Percentiles rank a stretch among this genome's conserved stretches.
phyloP scores from a whole-genome alignment of 176 grass and related monocot species.

The Raddia guianensis region DNA sequence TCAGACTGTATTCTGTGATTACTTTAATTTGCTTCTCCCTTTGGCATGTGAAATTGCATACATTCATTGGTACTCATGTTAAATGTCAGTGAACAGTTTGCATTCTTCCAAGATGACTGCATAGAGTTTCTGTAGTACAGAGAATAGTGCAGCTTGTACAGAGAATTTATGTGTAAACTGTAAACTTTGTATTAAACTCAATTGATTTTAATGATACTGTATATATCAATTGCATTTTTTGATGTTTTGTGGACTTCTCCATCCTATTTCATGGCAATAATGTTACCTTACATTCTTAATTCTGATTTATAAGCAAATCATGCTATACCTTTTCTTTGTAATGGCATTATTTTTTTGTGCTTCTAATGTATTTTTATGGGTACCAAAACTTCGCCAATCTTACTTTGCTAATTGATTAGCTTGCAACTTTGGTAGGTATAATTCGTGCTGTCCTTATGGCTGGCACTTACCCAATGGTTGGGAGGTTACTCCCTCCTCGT shows the following conservation, averaged over 20 bases:
- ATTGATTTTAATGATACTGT: not conserved
- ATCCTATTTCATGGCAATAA: not conserved
- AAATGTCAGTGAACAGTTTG: not conserved
- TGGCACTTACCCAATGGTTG: constrained; percentile 90
- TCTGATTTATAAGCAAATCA: constrained; percentile 16
- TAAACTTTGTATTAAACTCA: constrained; percentile 9
- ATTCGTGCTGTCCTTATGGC: constrained; percentile 86
- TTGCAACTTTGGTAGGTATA: constrained; percentile 61
- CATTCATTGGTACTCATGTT: not conserved
- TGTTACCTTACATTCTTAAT: constrained; percentile 1
- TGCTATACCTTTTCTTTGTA: not conserved
- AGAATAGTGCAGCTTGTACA: not conserved
- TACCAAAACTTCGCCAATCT: not conserved
- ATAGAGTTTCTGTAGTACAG: not conserved
- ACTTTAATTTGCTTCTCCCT: not conserved
- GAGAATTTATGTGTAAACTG: constrained; percentile 1
- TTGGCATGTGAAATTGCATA: not conserved
- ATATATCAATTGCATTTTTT: not conserved
- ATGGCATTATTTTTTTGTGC: constrained; percentile 16
- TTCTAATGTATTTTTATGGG: not conserved
- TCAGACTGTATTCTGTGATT: not conserved
- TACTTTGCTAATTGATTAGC: not conserved
- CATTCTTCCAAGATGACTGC: not conserved
- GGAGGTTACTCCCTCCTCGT: constrained; percentile 61
- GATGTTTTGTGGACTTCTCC: not conserved